Conservation (phyloP, 768 basidiomycete species). For the Amanita pseudoporphyria region DNA sequence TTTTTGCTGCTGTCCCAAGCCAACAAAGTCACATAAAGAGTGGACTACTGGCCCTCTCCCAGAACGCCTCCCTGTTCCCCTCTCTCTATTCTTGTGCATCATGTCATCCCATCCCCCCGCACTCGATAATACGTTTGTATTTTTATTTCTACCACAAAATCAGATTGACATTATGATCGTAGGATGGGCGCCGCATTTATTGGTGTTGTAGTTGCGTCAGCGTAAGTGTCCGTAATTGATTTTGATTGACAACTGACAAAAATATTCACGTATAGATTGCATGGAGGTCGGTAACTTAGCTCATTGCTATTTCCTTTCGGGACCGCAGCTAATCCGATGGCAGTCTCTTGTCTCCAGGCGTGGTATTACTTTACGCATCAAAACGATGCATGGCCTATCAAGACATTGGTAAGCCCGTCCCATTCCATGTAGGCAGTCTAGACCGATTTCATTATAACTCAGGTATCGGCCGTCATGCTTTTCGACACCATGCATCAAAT, state of each 20-base stretch:
- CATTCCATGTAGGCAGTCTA: too few species aligned
- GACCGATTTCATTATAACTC: background rate
- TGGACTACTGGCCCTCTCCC: background rate
- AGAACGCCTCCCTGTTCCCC: background rate
- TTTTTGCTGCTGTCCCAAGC: background rate
- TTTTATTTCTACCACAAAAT: background rate
- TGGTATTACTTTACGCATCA: conserved; percentile 48
- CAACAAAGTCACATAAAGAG: background rate
- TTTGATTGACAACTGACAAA: background rate
- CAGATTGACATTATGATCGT: conserved; percentile 1
- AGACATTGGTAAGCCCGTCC: conserved; percentile 28
- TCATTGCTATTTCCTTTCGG: background rate
- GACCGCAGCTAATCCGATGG: background rate
- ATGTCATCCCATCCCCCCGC: conserved; percentile 11
- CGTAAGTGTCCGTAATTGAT: conserved; percentile 23
- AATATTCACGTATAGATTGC: conserved; percentile 24
- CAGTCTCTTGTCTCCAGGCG: conserved; percentile 47
- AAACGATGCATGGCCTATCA: conserved; percentile 38
- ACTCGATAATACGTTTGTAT: conserved; percentile 26
- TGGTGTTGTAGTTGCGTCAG: conserved; percentile 37
- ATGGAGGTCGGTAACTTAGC: conserved; percentile 31
- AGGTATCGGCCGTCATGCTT: conserved; percentile 41
- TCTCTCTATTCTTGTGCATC: background rate
- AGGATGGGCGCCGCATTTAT: conserved; percentile 43
- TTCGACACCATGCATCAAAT: conserved; percentile 46